Percentiles rank a stretch among this genome's conserved stretches.
Conservation (phyloP, 2,329 filamentous ascomycete species). For the Botrytis cinerea region DNA sequence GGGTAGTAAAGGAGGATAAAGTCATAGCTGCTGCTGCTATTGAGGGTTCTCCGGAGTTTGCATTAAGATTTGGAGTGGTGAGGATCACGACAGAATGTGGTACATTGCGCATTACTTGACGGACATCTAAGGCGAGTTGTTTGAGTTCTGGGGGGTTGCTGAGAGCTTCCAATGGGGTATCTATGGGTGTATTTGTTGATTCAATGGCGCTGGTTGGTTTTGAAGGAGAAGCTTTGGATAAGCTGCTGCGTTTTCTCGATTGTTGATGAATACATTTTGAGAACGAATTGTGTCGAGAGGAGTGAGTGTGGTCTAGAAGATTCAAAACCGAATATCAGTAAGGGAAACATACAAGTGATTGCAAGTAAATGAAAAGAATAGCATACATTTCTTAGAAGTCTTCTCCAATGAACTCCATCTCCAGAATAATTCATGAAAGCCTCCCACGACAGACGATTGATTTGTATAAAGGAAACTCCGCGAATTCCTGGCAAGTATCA, state of each 20-base stretch:
- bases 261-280: neutral
- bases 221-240: neutral
- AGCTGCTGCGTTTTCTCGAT: neutral
- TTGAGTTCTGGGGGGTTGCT: neutral
- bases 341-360: neutral
- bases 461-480: constrained; percentile 3
- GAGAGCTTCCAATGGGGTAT: neutral
- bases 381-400: constrained; percentile 13
- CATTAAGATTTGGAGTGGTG: constrained; percentile 28
- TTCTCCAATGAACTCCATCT: constrained; percentile 11
- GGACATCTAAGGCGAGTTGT: constrained; percentile 31
- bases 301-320: neutral
- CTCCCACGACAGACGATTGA: neutral
- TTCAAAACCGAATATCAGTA: neutral
- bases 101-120: constrained; percentile 38
- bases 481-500: neutral
- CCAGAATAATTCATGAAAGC: constrained; percentile 17
- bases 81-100: constrained; percentile 39
- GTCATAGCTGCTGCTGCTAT: constrained; percentile 36
- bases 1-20: constrained; percentile 41
- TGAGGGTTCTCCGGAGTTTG: neutral
- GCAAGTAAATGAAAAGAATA: neutral
- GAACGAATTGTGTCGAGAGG: neutral
- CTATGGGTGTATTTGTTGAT: neutral
- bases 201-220: neutral